A percentile compares a stretch with the other conserved stretches of the same genome.
These are phyloP conservation scores for Candida yuanshanica DNA, from an alignment of 805 yeast genomes.

Conservation along the genomic window DNA sequence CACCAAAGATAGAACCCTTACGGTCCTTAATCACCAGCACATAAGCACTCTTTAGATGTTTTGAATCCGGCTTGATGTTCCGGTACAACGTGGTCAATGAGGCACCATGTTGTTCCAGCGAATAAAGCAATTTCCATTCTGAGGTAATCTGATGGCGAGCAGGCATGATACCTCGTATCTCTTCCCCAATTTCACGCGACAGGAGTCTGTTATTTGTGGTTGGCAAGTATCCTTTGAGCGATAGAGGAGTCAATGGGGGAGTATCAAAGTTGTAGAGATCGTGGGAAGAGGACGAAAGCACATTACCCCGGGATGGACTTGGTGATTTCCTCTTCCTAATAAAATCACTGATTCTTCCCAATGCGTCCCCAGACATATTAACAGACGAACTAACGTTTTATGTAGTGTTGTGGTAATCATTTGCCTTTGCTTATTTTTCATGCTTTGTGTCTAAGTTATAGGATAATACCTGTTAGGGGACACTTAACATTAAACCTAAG, in stretches of 20 bases:
- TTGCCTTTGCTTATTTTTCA: too few relatives aligned
- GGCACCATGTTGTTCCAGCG: constrained; percentile 91
- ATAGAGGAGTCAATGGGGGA: constrained; percentile 49
- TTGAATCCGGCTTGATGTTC: constrained; percentile 39
- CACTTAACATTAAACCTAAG: neutral
- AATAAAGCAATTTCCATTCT: constrained; percentile 72
- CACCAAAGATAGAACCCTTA: constrained; percentile 64
- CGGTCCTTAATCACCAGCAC: constrained; percentile 67
- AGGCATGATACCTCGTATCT: constrained; percentile 69
- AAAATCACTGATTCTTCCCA: neutral
- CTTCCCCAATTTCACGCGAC: constrained; percentile 60
- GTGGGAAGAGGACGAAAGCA: neutral
- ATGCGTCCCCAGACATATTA: neutral
- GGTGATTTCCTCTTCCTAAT: neutral
- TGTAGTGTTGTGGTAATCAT: too few relatives aligned
- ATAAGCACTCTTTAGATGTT: constrained; percentile 56
- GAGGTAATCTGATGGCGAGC: constrained; percentile 71
- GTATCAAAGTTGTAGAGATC: neutral
- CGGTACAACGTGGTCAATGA: constrained; percentile 75
- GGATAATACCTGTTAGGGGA: too few relatives aligned
- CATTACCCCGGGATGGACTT: neutral
- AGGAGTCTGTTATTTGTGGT: constrained; percentile 56
- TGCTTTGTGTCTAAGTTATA: too few relatives aligned
- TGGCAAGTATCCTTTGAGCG: constrained; percentile 53
- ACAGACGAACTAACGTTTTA: too few relatives aligned